Conservation (phyloP, 495 filamentous ascomycete species). For the Chaetomidium leptoderma region DNA sequence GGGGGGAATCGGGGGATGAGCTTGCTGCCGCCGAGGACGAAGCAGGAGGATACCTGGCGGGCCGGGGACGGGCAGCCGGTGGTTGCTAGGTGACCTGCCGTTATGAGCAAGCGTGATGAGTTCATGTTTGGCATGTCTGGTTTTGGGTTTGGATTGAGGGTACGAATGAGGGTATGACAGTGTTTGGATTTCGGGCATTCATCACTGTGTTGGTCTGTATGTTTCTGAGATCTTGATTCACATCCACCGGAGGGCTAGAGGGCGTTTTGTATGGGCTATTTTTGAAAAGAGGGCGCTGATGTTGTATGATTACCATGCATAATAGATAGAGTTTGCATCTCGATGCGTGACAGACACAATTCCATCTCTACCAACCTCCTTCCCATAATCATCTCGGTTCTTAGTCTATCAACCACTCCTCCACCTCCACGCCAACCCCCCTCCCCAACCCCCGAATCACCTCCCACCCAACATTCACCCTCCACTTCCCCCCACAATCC, state of each 20-base stretch:
- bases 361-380: background rate
- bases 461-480: conserved; percentile 73
- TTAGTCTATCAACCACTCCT: conserved; percentile 64
- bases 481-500: conserved; percentile 66
- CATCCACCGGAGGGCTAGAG: conserved; percentile 2
- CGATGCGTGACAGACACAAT: no score
- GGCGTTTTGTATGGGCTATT: conserved; percentile 4
- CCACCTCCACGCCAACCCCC: conserved; percentile 66
- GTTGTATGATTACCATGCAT: background rate
- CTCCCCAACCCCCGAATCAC: conserved; percentile 59
- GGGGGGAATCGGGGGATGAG: conserved; percentile 54
- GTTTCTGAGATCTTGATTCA: conserved; percentile 1
- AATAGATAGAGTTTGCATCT: conserved; percentile 6
- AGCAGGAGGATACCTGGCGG: conserved; percentile 77
- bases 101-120: background rate
- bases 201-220: background rate
- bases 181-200: background rate
- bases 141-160: conserved; percentile 2
- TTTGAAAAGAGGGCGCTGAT: background rate
- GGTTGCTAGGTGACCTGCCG: conserved; percentile 10
- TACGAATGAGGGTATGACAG: background rate
- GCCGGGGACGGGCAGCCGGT: conserved; percentile 38
- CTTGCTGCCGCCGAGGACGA: conserved; percentile 71
- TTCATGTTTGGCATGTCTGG: conserved; percentile 1
- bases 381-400: background rate